Evolutionary conservation across 306 rosid species (phyloP), one percentile per base, ranked within the genome.

Genomic region (Acacia confusa): DNA sequence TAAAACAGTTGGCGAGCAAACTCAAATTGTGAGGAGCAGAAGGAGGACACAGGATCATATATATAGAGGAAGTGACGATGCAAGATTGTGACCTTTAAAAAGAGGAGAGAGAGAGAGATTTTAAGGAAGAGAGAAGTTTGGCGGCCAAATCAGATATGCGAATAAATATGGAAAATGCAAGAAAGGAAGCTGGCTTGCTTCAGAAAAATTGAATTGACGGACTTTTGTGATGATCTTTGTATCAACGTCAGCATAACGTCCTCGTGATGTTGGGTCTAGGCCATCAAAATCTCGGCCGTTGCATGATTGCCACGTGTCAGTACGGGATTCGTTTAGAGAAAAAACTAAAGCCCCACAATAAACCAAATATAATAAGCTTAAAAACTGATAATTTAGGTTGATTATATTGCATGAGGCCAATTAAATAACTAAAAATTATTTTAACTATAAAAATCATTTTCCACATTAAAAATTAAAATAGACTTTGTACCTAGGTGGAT

Each of bases 161-260:
- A 86, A 63, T 16, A 11, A 34, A 10, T 38, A 12, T 24, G 57
- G 78, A 7, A 69, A 74, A 12, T 7, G 70, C 0, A 63, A 28
- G 22, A 30, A 1, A 11, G 11, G 52, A 58, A 70, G 73, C 70
- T 84, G 85, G 85, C 89, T 87, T 87, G 84, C 90, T 80, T 90
- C 64, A 58, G 60, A 69, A 76, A 72, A 67, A 82, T 69, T 38
- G 13, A 7, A 55, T n/a, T 57, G 64, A 38, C 3, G 4, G 19
- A 40, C 57, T 30, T 14, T 19, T 82, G 72, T 20, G 24, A 40
- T 13, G 70, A 50, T 65, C 60, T 20, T 7, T 32, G 24, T 24
- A 19, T 24, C 36, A 75, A 82, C 94, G 96, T 91, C 94, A 89
- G 79, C 87, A 80, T 83, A 85, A 86, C 96, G 97, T 77, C 64